Base-by-base conservation (phyloP, 768 basidiomycete genomes). In the Psilocybe cubensis region DNA sequence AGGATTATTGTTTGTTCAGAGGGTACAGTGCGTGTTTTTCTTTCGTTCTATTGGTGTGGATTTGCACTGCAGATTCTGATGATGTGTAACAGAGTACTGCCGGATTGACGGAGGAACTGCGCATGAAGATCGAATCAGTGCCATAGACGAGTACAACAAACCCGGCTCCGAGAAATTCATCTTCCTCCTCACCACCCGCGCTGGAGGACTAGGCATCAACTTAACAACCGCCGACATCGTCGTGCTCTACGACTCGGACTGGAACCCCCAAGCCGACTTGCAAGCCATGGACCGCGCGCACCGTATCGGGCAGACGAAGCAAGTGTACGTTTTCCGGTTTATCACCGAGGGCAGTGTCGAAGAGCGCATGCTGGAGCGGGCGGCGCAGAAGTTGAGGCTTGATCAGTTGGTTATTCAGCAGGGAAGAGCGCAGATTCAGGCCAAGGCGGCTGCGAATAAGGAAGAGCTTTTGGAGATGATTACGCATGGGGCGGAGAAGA, bases 231-330 rank as follows among this genome's bases (percentile, higher is more conserved):
- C 97, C 9, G 97, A 98, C 72, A 81, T 98, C 41, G 96, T 99
- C 48, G 88, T 98, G 0, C 76, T 98, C 4, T 98, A 98, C 62
- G 97, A 99, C 66, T 93, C 91, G 60, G 97, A 99, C 71, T 98
- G 97, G 94, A 99, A 98, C 71, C 96, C 97, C 1, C 97, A 99
- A 75, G 97, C 96, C 2, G 97, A 99, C 77, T 74, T 99, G 44
- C 97, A 99, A 70, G 97, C 97, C 4, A 98, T 97, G 96, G 95
- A 98, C 68, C 91, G 94, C 56, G 96, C 96, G 0, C 95, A 96
- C 76, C 91, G 94, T 55, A 96, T 96, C 59, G 95, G 95, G 3
- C 95, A 98, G 75, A 96, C 92, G 43, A 98, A 96, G 74, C 95
- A 98, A 72, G 96, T 97, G 18, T 96, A 94, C 66, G 96, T 97